Percentiles rank a stretch among this genome's conserved stretches.
phyloP scores from a whole-genome alignment of 2,329 filamentous ascomycete species.

The Didymella pinodella region DNA sequence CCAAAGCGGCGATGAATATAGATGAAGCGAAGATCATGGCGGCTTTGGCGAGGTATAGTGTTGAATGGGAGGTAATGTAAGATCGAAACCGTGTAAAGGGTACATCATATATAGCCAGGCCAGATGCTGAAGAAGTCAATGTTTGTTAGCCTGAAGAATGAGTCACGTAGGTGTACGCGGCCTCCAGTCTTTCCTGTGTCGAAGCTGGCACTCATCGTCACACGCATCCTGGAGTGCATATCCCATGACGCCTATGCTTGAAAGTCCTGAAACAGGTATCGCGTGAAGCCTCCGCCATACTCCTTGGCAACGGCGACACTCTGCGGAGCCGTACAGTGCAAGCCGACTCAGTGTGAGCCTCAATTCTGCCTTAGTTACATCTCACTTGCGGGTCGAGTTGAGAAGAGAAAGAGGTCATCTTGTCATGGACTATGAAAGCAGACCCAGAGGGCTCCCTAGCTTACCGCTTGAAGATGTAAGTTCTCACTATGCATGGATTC shows the following conservation, averaged over 20 bases:
- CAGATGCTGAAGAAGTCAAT: slow-evolving; percentile 4
- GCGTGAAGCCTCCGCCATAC: slow-evolving; percentile 29
- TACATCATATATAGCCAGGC: not conserved
- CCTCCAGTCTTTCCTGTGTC: slow-evolving; percentile 25
- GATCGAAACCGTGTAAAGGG: not conserved
- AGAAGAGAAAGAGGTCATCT: not conserved
- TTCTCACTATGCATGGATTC: not conserved
- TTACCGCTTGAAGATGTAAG: not conserved
- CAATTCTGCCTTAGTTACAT: not conserved
- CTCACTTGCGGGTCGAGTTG: not conserved
- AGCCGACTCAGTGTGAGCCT: not conserved
- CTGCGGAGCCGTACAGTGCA: not conserved
- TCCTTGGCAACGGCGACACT: slow-evolving; percentile 33
- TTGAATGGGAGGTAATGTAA: not conserved
- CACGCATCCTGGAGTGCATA: slow-evolving; percentile 29
- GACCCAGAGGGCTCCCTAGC: not conserved
- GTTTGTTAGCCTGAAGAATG: slow-evolving; percentile 27
- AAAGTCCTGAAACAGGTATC: slow-evolving; percentile 41
- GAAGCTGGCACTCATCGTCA: slow-evolving; percentile 32
- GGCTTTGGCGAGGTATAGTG: not conserved
- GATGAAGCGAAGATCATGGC: slow-evolving; percentile 40
- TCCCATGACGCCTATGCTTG: slow-evolving; percentile 15
- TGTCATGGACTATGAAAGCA: not conserved
- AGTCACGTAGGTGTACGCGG: slow-evolving; percentile 32
- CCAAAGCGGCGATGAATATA: slow-evolving; percentile 34